Evolutionary conservation across 768 basidiomycete species (phyloP), one percentile per base, ranked within the genome.

Genomic region (Saitozyma sp.): DNA sequence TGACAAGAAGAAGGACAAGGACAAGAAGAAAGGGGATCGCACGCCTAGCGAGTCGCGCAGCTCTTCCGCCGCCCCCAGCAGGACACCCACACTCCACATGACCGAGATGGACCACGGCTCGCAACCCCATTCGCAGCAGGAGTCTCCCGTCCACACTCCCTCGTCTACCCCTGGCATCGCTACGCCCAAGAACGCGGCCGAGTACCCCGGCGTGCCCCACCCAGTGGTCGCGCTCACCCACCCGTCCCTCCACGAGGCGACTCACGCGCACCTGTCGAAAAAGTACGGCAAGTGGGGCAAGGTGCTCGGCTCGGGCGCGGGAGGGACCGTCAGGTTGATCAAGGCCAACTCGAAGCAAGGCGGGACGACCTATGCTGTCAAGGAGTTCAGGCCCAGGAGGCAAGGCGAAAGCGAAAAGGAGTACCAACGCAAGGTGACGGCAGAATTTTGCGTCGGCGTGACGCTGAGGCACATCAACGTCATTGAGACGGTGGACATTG

Each of bases 231-330:
- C 75, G 38, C 69, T 78, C 55, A 77, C 75, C 55, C 71, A 75
- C 58, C 80, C 75, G 58, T 75, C 79, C n/a, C 62, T 79, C 20
- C 76, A 77, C 45, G 76, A 80, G 59, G 80, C 78, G 9, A 78
- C 78, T 2, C 80, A 80, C 56, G 80, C 78, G 10, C 93, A 96
- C 78, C 83, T 99, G 61, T 83, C 89, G n/a, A 98, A 98, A 83
- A 98, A 97, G 83, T 99, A 99, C 71, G 96, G 96, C 67, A 99
- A 99, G 78, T 96, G 96, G 91, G 96, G 95, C 45, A 86, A 91
- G 56, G 87, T 96, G 16, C 86, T 99, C 9, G 96, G 96, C 37
- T 90, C 89, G 38, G 96, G 96, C 38, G 96, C 95, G 7, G 96
- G 96, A n/a, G 96, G 96, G 29, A 99, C 96, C 0, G 96, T 99